A percentile compares a stretch with the other conserved stretches of the same genome.
Conservation (phyloP, 805 yeast species). For the Yarrowia sp. region DNA sequence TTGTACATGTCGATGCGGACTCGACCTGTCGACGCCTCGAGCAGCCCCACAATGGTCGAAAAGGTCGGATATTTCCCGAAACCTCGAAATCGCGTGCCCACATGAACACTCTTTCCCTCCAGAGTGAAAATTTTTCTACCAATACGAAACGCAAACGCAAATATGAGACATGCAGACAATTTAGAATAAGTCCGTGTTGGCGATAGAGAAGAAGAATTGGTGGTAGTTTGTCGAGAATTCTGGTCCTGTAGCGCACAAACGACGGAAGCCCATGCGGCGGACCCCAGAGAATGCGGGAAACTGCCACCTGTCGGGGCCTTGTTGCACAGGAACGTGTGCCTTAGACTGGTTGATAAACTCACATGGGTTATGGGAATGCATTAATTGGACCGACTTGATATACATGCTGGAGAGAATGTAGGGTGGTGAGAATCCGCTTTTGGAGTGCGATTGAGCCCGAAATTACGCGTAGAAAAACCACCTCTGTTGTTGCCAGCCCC, state of each 20-base stretch:
- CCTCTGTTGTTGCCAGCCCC: too few relatives aligned
- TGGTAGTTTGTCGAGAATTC: too few relatives aligned
- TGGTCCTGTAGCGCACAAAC: too few relatives aligned
- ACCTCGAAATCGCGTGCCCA: constrained; percentile 35
- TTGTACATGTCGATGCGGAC: background rate
- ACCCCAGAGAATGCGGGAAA: too few relatives aligned
- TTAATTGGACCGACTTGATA: constrained; percentile 19
- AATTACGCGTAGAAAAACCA: too few relatives aligned
- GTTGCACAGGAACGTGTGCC: background rate
- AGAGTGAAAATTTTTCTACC: constrained; percentile 35
- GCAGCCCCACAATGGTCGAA: background rate
- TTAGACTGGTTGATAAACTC: constrained; percentile 28
- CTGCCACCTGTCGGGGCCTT: too few relatives aligned
- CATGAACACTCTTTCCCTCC: constrained; percentile 27
- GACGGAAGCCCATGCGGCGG: too few relatives aligned
- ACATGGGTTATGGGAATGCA: constrained; percentile 33
- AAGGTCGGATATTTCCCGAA: background rate
- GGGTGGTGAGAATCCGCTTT: too few relatives aligned
- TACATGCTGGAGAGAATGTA: background rate
- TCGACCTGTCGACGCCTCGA: background rate
- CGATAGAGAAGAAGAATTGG: too few relatives aligned
- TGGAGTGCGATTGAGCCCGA: too few relatives aligned
- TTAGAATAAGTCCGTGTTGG: too few relatives aligned
- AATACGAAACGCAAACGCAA: constrained; percentile 38
- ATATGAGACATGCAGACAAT: constrained; percentile 37